Conservation (phyloP, 495 filamentous ascomycete genomes). For the Penicillium soppii region DNA sequence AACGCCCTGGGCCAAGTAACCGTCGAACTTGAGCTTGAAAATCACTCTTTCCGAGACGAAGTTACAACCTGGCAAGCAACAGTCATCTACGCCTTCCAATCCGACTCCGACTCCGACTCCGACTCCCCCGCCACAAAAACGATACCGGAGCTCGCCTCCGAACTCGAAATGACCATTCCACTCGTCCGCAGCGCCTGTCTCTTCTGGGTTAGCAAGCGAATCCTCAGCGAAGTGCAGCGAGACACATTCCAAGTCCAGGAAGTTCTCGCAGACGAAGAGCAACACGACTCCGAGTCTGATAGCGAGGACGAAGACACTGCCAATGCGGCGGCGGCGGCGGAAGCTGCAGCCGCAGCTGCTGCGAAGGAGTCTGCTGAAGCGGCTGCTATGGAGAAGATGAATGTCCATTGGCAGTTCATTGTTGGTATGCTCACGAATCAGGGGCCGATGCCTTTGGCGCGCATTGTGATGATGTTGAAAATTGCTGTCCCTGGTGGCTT, state of each 20-base stretch:
- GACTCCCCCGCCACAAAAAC: slow-evolving; percentile 46
- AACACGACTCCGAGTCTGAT: slow-evolving; percentile 39
- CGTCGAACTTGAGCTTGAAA: slow-evolving; percentile 78
- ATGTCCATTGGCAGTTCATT: slow-evolving; percentile 87
- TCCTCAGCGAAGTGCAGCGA: slow-evolving; percentile 60
- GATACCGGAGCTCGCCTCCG: slow-evolving; percentile 58
- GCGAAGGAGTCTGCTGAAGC: slow-evolving; percentile 46
- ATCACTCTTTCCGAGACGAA: slow-evolving; percentile 71
- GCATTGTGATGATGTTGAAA: slow-evolving; percentile 91
- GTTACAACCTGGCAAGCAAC: slow-evolving; percentile 87
- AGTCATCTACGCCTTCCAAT: slow-evolving; percentile 83
- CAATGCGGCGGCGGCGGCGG: slow-evolving; percentile 46
- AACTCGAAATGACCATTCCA: slow-evolving; percentile 72
- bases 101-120: slow-evolving; percentile 24
- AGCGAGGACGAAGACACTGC: slow-evolving; percentile 29
- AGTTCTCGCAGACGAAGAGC: slow-evolving; percentile 46
- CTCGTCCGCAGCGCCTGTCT: slow-evolving; percentile 74
- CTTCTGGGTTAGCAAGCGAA: slow-evolving; percentile 82
- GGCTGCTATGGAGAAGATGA: slow-evolving; percentile 70
- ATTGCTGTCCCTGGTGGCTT: slow-evolving; percentile 86
- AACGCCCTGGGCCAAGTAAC: slow-evolving; percentile 76
- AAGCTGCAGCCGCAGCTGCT: slow-evolving; percentile 49
- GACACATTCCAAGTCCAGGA: slow-evolving; percentile 66
- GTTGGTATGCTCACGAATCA: slow-evolving; percentile 92
- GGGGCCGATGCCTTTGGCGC: slow-evolving; percentile 72